Percentiles rank a stretch among this genome's conserved stretches.
These are phyloP conservation scores for Trichosporon sp. DNA, from an alignment of 1,284 basidiomycete genomes.

Conservation along the genomic window DNA sequence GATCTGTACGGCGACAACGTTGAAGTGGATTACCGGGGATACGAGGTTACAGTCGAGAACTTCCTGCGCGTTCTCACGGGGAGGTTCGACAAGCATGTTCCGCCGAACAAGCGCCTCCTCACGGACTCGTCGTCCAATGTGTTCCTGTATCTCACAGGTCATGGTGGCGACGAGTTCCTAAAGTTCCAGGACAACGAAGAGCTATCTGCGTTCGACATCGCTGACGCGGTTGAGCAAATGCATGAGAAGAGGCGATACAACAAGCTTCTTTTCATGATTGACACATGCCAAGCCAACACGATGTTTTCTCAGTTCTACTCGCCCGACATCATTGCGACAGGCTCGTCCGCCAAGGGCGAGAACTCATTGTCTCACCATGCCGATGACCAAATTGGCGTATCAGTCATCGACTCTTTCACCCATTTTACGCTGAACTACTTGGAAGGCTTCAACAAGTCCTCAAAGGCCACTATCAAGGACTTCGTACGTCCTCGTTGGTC, in stretches of 20 bases:
- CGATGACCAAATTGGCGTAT: conserved; percentile 88
- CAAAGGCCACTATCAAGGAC: conserved; percentile 72
- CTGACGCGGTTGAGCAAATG: conserved; percentile 98
- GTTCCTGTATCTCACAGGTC: conserved; percentile 97
- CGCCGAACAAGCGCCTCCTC: conserved; percentile 84
- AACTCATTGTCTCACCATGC: conserved; percentile 93
- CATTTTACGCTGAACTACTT: conserved; percentile 87
- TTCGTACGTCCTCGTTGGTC: conserved; percentile 58
- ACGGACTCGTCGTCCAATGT: conserved; percentile 90
- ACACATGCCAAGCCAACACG: conserved; percentile 96
- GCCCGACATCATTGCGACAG: conserved; percentile 90
- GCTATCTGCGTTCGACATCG: conserved; percentile 90
- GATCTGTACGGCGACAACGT: conserved; percentile 95
- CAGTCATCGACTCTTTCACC: conserved; percentile 92
- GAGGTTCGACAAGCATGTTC: conserved; percentile 63
- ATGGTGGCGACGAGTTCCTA: conserved; percentile 95
- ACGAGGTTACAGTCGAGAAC: conserved; percentile 96
- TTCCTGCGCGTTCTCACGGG: conserved; percentile 85
- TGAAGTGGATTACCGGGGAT: conserved; percentile 96
- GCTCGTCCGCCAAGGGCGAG: conserved; percentile 79
- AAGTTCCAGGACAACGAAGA: conserved; percentile 99
- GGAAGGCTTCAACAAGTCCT: conserved; percentile 88
- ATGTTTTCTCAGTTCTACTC: conserved; percentile 94
- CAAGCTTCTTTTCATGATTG: conserved; percentile 95
- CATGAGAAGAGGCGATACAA: conserved; percentile 95